Evolutionary conservation across 2,329 filamentous ascomycete species (phyloP).

Genomic region (Xylariomycetidae sp.): DNA sequence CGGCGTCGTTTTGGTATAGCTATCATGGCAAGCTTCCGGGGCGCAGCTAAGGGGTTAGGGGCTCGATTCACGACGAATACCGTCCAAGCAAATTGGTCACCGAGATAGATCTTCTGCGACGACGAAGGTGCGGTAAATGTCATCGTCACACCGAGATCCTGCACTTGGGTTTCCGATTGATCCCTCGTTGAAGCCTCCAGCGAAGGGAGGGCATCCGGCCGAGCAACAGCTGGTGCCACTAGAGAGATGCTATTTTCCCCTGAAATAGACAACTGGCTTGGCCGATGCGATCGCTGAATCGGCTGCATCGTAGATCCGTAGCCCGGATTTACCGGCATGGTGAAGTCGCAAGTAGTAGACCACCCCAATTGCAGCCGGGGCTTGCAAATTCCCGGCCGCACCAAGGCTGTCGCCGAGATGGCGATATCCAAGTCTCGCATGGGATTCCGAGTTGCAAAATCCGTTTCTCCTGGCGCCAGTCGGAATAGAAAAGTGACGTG

Average conservation of each 20-base stretch:
- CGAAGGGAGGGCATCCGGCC: constrained; percentile 54
- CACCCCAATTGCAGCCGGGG: constrained; percentile 60
- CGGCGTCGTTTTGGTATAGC: constrained; percentile 60
- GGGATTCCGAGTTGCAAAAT: constrained; percentile 38
- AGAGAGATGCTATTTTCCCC: constrained; percentile 49
- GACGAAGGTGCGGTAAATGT: constrained; percentile 58
- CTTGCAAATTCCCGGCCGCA: constrained; percentile 50
- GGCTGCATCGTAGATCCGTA: constrained; percentile 51
- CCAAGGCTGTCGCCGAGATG: constrained; percentile 53
- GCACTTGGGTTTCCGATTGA: constrained; percentile 40
- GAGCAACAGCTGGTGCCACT: constrained; percentile 49
- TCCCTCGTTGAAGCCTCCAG: constrained; percentile 49
- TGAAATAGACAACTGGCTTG: constrained; percentile 56
- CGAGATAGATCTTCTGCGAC: constrained; percentile 47
- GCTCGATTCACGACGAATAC: constrained; percentile 72
- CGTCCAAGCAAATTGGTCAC: constrained; percentile 64
- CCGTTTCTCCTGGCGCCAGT: constrained; percentile 47
- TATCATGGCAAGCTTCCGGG: constrained; percentile 64
- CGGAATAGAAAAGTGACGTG: constrained; percentile 71
- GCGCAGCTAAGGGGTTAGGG: constrained; percentile 29
- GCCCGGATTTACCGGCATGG: constrained; percentile 56
- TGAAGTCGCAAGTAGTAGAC: constrained; percentile 65
- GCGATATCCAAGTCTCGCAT: constrained; percentile 51
- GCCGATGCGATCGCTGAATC: constrained; percentile 57
- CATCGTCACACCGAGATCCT: constrained; percentile 66